Evolutionary conservation across 352 stramenopile genomes (phyloP).

Genomic region (Phytophthora ohioensis): DNA sequence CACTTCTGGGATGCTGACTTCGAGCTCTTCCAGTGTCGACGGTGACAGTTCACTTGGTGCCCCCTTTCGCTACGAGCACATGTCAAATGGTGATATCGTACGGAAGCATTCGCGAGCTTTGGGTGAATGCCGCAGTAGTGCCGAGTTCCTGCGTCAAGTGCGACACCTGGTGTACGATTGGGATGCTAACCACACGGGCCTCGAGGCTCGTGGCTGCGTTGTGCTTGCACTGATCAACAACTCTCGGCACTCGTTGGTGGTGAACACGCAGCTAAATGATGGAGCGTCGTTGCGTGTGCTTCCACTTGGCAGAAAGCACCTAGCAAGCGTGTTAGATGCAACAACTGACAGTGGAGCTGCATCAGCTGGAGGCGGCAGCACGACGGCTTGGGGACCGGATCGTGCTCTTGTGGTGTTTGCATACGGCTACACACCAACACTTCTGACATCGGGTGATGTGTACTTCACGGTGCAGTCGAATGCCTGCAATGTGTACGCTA

Average conservation of each 20-base stretch:
- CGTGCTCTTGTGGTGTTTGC: constrained; percentile 81
- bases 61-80: constrained; percentile 72
- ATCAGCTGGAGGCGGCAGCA: constrained; percentile 29
- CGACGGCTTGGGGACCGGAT: constrained; percentile 63
- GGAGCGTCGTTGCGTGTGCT: constrained; percentile 78
- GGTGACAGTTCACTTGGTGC: constrained; percentile 19
- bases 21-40: constrained; percentile 29
- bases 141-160: constrained; percentile 69
- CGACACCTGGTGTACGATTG: constrained; percentile 87
- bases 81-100: constrained; percentile 80
- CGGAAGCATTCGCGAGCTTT: constrained; percentile 74
- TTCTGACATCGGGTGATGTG: constrained; percentile 84
- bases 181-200: constrained; percentile 86
- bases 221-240: constrained; percentile 83
- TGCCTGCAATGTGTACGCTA: constrained; percentile 84
- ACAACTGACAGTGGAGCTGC: constrained; percentile 8
- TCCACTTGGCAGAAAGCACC: constrained; percentile 58
- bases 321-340: constrained; percentile 59
- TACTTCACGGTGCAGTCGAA: constrained; percentile 88
- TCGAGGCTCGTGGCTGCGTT: constrained; percentile 81
- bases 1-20: constrained; percentile 41
- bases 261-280: constrained; percentile 77
- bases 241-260: constrained; percentile 74
- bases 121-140: constrained; percentile 50
- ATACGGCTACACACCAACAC: constrained; percentile 86